phyloP scores from a whole-genome alignment of 306 rosid genomes.

The Senna siamea region DNA sequence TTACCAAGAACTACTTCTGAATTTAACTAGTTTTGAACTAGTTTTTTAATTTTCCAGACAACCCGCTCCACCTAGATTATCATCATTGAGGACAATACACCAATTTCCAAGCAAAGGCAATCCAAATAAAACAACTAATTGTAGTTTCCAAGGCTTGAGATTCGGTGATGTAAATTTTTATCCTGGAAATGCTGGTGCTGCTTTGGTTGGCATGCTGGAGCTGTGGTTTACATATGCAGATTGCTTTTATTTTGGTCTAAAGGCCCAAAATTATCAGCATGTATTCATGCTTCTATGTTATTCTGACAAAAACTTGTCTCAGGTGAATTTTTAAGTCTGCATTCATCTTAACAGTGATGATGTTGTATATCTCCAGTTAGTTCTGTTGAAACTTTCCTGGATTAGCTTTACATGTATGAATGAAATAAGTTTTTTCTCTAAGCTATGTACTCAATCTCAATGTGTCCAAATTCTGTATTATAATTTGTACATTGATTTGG shows the following conservation, averaged over 20 bases:
- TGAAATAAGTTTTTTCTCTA: not conserved
- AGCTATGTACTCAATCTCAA: constrained; percentile 3
- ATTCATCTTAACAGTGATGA: not conserved
- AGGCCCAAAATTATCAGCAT: too few relatives aligned
- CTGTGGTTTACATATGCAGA: too few relatives aligned
- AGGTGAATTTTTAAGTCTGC: not conserved
- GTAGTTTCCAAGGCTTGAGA: too few relatives aligned
- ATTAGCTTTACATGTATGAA: not conserved
- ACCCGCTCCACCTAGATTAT: not conserved
- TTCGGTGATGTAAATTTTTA: too few relatives aligned
- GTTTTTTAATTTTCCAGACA: not conserved
- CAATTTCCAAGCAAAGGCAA: too few relatives aligned
- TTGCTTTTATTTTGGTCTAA: too few relatives aligned
- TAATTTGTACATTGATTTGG: constrained; percentile 1
- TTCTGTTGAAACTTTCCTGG: not conserved
- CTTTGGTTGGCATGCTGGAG: too few relatives aligned
- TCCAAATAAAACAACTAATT: too few relatives aligned
- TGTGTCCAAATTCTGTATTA: constrained; percentile 6
- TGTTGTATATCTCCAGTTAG: constrained; percentile 1
- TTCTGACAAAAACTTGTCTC: constrained; percentile 5
- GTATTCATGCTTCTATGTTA: not conserved
- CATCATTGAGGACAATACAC: not conserved
- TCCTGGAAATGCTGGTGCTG: too few relatives aligned
- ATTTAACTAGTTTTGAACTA: not conserved
- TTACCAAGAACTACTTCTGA: not conserved